phyloP scores from a whole-genome alignment of 352 stramenopile genomes.

The Blastocystis sp. region DNA sequence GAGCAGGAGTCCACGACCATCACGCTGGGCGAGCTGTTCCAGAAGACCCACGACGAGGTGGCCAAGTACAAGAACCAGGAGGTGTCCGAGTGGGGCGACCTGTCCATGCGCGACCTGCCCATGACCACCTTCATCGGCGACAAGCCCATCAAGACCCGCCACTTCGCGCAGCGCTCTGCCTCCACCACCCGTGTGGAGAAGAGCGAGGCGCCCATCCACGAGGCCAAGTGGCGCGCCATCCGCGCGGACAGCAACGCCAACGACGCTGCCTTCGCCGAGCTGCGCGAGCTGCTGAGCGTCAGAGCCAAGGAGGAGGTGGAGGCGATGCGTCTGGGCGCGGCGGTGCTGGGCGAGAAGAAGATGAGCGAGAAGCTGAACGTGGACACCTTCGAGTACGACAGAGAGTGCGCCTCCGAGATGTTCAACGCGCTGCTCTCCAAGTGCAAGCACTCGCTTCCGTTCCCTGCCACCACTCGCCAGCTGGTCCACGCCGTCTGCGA shows the following conservation, averaged over 20 bases:
- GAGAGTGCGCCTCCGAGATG: neutral
- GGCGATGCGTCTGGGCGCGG: constrained; percentile 51
- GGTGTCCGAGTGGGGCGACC: constrained; percentile 19
- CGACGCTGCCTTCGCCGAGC: neutral
- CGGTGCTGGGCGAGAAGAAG: constrained; percentile 46
- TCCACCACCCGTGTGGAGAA: neutral
- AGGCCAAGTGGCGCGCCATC: constrained; percentile 29
- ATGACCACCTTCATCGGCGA: neutral
- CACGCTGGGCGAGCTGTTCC: neutral
- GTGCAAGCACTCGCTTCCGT: constrained; percentile 28
- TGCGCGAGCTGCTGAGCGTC: neutral
- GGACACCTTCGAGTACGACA: neutral
- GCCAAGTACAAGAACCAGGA: neutral
- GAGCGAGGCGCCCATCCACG: constrained; percentile 1
- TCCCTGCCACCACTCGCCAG: constrained; percentile 15
- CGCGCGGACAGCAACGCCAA: neutral
- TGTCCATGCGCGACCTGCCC: neutral
- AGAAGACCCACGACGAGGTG: neutral
- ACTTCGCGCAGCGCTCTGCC: neutral
- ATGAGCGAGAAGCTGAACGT: neutral
- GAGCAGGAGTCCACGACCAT: constrained; percentile 30
- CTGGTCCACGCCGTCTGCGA: constrained; percentile 11
- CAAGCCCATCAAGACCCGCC: neutral
- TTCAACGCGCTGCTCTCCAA: constrained; percentile 6
- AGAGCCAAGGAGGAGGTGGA: constrained; percentile 30